A percentile compares a stretch with the other conserved stretches of the same genome.
Evolutionary conservation across 352 stramenopile genomes (phyloP).

Genomic region (Phytopythium kandeliae): DNA sequence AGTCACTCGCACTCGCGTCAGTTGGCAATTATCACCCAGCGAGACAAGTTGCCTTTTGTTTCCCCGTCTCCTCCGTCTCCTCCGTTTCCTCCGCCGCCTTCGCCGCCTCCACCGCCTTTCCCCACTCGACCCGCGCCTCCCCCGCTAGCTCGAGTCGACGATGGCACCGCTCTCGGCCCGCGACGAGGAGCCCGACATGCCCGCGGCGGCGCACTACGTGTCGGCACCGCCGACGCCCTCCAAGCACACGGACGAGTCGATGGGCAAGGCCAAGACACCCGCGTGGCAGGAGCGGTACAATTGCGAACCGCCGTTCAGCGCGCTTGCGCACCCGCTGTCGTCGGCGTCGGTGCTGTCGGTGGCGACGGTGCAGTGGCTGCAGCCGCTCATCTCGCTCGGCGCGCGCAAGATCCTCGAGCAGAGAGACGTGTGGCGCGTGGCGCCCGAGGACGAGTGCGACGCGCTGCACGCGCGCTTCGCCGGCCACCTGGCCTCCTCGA

Average conservation of each 20-base stretch:
- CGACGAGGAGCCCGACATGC: not conserved
- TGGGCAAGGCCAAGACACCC: not conserved
- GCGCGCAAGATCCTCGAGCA: slow-evolving; percentile 17
- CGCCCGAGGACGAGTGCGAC: slow-evolving; percentile 11
- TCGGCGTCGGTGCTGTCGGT: slow-evolving; percentile 27
- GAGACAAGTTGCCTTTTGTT: too few relatives aligned
- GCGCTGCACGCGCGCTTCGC: slow-evolving; percentile 12
- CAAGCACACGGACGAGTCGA: not conserved
- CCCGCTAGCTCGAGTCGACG: too few relatives aligned
- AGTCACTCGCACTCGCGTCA: too few relatives aligned
- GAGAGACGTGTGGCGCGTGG: slow-evolving; percentile 25
- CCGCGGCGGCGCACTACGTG: not conserved
- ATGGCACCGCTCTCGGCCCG: not conserved
- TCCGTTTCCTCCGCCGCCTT: too few relatives aligned
- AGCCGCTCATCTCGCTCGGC: slow-evolving; percentile 32
- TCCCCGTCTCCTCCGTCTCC: too few relatives aligned
- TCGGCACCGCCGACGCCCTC: not conserved
- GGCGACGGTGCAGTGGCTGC: slow-evolving; percentile 43
- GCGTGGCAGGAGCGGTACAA: not conserved
- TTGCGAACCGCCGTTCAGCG: slow-evolving; percentile 10
- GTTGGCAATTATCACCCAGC: too few relatives aligned
- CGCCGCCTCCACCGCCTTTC: too few relatives aligned
- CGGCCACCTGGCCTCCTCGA: not conserved
- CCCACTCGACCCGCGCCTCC: too few relatives aligned
- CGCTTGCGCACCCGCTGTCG: slow-evolving; percentile 24